Conservation (phyloP, 768 basidiomycete species). For the Solioccasus polychromus region DNA sequence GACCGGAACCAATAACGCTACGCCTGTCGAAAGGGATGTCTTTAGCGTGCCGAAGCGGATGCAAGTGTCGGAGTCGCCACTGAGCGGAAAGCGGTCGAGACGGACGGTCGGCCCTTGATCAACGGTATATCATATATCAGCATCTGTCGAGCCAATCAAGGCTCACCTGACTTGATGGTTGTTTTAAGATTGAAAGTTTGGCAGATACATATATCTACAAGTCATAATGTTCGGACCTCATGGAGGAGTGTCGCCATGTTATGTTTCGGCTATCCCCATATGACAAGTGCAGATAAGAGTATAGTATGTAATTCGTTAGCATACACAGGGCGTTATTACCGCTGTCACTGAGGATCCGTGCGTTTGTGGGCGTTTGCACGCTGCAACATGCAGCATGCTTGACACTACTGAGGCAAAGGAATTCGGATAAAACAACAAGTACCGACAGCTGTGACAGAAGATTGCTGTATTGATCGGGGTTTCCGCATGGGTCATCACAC, state of each 20-base stretch:
- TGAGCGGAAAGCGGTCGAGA: conserved; percentile 27
- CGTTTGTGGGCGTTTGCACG: not conserved
- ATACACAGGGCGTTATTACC: not conserved
- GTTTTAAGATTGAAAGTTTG: not conserved
- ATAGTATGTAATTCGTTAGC: conserved; percentile 10
- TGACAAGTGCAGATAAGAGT: conserved; percentile 1
- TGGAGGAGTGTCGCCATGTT: not conserved
- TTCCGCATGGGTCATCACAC: not conserved
- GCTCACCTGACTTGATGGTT: too few relatives aligned
- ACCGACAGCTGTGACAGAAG: conserved; percentile 2
- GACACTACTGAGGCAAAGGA: too few relatives aligned
- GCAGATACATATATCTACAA: not conserved
- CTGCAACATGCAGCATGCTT: not conserved
- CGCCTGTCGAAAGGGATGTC: conserved; percentile 47
- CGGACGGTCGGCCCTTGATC: conserved; percentile 16
- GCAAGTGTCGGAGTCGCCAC: conserved; percentile 28
- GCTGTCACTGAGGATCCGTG: not conserved
- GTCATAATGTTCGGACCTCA: not conserved
- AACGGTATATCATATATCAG: not conserved
- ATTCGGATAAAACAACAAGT: conserved; percentile 4
- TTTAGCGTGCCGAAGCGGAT: conserved; percentile 17
- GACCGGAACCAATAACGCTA: conserved; percentile 41
- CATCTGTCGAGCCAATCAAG: too few relatives aligned
- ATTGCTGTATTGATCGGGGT: not conserved
- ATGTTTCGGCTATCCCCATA: too few relatives aligned